These are phyloP conservation scores for Tricholoma sp. DNA, from an alignment of 768 basidiomycete species.

Conservation along the genomic window DNA sequence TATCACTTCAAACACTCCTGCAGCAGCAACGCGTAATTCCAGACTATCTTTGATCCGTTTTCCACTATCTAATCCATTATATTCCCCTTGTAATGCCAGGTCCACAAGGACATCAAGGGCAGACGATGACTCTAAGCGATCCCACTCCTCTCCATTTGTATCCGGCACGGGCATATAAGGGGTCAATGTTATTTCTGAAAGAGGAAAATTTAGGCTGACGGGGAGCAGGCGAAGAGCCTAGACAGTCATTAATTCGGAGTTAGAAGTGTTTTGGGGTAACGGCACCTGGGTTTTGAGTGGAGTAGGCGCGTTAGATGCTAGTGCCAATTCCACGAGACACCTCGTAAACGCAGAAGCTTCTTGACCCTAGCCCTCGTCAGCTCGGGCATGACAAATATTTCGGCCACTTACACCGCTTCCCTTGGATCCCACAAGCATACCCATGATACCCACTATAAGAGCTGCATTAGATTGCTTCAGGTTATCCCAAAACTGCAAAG, in stretches of 20 bases:
- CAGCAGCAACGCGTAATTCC: conserved; percentile 72
- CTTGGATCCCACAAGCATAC: conserved; percentile 78
- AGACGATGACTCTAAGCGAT: conserved; percentile 74
- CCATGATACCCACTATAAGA: conserved; percentile 78
- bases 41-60: conserved; percentile 61
- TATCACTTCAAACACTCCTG: conserved; percentile 77
- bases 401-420: conserved; percentile 49
- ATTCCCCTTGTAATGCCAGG: conserved; percentile 83
- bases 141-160: conserved; percentile 90
- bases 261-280: not conserved
- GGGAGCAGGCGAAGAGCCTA: conserved; percentile 46
- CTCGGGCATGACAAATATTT: not conserved
- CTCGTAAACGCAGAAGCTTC: conserved; percentile 60
- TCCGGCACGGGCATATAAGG: conserved; percentile 76
- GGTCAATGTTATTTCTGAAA: conserved; percentile 64
- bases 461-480: conserved; percentile 82
- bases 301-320: conserved; percentile 93
- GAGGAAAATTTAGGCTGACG: conserved; percentile 47
- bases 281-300: conserved; percentile 79
- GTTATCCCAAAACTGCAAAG: conserved; percentile 93
- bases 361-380: conserved; percentile 36
- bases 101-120: conserved; percentile 82
- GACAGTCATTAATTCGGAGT: conserved; percentile 11
- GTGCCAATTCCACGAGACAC: conserved; percentile 80
- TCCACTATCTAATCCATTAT: conserved; percentile 59